Conservation (phyloP, 164 flowering plant genomes). For the Berberis vulgaris region DNA sequence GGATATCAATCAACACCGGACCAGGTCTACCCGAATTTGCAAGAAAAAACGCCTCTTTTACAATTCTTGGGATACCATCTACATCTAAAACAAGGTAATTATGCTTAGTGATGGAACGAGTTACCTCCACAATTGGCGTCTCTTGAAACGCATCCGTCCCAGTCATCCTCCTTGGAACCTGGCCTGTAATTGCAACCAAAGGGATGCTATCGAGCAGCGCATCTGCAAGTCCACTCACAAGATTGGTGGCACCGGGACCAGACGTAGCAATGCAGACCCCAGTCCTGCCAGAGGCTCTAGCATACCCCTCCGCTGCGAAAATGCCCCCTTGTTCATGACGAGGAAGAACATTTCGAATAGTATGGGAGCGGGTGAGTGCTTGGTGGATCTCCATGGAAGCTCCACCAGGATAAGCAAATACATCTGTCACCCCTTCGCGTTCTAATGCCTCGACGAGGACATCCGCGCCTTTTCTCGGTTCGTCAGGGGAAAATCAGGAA, state of each 20-base stretch:
- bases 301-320: slow-evolving; percentile 71
- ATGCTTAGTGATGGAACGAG: slow-evolving; percentile 62
- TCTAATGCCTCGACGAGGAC: slow-evolving; percentile 68
- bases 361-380: slow-evolving; percentile 48
- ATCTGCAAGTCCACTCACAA: slow-evolving; percentile 68
- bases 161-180: slow-evolving; percentile 59
- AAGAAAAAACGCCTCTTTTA: slow-evolving; percentile 46
- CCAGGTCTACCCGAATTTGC: slow-evolving; percentile 58
- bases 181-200: slow-evolving; percentile 60
- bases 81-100: slow-evolving; percentile 59
- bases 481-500: slow-evolving; percentile 36
- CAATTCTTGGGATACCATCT: slow-evolving; percentile 52
- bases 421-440: slow-evolving; percentile 45
- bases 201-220: slow-evolving; percentile 62
- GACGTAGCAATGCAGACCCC: slow-evolving; percentile 78
- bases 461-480: slow-evolving; percentile 60
- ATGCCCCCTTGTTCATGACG: slow-evolving; percentile 66
- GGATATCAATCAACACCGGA: slow-evolving; percentile 60
- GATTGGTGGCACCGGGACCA: slow-evolving; percentile 74
- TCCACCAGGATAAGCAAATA: slow-evolving; percentile 67
- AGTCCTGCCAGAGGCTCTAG: slow-evolving; percentile 45
- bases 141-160: slow-evolving; percentile 72
- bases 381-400: slow-evolving; percentile 77
- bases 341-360: slow-evolving; percentile 45
- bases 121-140: slow-evolving; percentile 67